phyloP scores from a whole-genome alignment of 2,329 filamentous ascomycete genomes.

The Colletotrichum tropicicola region DNA sequence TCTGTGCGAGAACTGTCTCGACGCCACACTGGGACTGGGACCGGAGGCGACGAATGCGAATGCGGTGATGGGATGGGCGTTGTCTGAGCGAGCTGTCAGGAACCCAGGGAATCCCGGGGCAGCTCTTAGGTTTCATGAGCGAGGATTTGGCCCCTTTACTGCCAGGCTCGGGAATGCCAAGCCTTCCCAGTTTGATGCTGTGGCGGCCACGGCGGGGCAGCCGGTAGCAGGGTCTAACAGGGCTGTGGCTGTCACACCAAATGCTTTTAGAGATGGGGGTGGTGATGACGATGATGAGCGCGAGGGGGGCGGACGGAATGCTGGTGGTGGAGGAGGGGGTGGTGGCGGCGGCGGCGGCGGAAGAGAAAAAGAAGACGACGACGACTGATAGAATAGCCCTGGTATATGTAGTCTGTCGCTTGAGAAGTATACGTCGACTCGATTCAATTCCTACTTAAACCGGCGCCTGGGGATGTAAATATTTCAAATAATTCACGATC shows the following conservation, averaged over 20 bases:
- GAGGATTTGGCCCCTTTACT: slow-evolving; percentile 40
- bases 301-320: no score
- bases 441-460: no score
- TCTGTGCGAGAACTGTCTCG: slow-evolving; percentile 50
- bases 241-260: slow-evolving; percentile 29
- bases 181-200: slow-evolving; percentile 45
- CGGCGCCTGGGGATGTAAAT: no score
- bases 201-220: slow-evolving; percentile 49
- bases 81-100: slow-evolving; percentile 36
- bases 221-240: slow-evolving; percentile 36
- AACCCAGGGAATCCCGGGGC: slow-evolving; percentile 35
- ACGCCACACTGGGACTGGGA: slow-evolving; percentile 37
- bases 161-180: slow-evolving; percentile 44
- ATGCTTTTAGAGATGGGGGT: slow-evolving; percentile 30
- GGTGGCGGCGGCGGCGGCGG: neutral
- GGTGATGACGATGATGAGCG: slow-evolving; percentile 28
- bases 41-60: slow-evolving; percentile 34
- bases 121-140: slow-evolving; percentile 41
- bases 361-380: slow-evolving; percentile 38
- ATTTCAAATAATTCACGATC: no score
- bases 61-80: slow-evolving; percentile 47
- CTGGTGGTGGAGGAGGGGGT: neutral
- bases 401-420: no score
- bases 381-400: slow-evolving; percentile 11
- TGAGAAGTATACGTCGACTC: no score